Conservation (phyloP, 768 basidiomycete genomes). For the Leccinellum albellum region DNA sequence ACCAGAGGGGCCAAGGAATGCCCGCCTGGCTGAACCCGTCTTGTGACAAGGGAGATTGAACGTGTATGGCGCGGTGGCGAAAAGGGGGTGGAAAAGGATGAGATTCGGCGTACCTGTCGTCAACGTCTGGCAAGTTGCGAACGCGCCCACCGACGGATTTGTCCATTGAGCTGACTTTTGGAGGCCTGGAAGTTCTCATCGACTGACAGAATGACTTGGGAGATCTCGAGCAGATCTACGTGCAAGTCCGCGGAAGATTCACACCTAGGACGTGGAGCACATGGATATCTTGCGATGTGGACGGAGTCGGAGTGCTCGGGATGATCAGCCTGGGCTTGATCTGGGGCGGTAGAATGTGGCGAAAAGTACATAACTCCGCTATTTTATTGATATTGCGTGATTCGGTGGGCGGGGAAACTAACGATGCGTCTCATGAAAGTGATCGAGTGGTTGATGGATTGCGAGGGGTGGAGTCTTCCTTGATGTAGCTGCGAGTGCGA, state of each 20-base stretch:
- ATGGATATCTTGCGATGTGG: constrained; percentile 31
- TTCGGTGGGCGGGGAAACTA: constrained; percentile 2
- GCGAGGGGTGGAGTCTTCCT: not conserved
- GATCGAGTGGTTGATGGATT: constrained; percentile 6
- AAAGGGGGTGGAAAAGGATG: constrained; percentile 28
- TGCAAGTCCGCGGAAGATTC: constrained; percentile 33
- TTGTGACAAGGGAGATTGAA: constrained; percentile 8
- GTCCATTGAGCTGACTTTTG: constrained; percentile 20
- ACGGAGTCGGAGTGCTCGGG: constrained; percentile 28
- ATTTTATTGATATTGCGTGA: constrained; percentile 14
- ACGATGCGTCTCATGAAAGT: not conserved
- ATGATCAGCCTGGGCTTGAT: constrained; percentile 23
- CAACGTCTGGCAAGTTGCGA: constrained; percentile 11
- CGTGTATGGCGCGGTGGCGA: constrained; percentile 14
- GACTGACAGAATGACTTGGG: constrained; percentile 18
- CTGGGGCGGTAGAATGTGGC: constrained; percentile 23
- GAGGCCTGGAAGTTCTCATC: constrained; percentile 11
- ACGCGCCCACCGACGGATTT: not conserved
- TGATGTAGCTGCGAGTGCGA: constrained; percentile 1
- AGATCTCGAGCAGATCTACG: constrained; percentile 25
- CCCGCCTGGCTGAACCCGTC: not conserved
- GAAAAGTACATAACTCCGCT: constrained; percentile 14
- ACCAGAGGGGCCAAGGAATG: constrained; percentile 11
- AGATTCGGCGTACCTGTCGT: constrained; percentile 15
- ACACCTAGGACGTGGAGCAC: constrained; percentile 24